Base-by-base conservation (phyloP, 345 rosid species). In the Balakata baccata region DNA sequence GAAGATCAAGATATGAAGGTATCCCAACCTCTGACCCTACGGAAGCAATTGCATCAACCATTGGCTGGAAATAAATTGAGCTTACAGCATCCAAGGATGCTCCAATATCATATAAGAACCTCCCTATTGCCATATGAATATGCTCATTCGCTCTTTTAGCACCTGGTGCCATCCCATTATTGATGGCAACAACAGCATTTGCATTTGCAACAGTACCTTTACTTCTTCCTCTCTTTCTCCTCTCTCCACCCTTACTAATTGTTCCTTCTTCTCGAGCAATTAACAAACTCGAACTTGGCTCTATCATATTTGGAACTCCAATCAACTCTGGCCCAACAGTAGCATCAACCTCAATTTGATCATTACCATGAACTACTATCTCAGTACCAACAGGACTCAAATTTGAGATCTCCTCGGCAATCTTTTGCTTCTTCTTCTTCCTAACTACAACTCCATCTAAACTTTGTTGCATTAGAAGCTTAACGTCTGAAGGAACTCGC, bases 91-190 rank as follows among this genome's bases (percentile, higher is more conserved):
- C 73, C 37, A 82, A 50, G 73, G 90, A 86, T 16, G 91, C 98
- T 51, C 98, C 96, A 45, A 90, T 86, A 78, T 89, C 96, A 66
- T 81, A 89, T 69, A 94, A 72, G 72, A 92, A 90, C 85, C 85
- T 63, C 53, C 92, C 98, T 29, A 88, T 66, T 0, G 92, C 90
- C 86, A 85, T 77, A 76, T 83, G 86, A 64, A 84, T 63, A 13
- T 76, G 58, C 47, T 83, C 80, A 49, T 84, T 80, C n/a, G 70
- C 79, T 23, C 78, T 80, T 71, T 87, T 84, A 11, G 77, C 63
- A 78, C 74, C 84, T 49, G 77, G 69, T 38, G 56, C 71, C 50
- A 22, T 60, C 51, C 57, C 66, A 53, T 65, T 68, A 60, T 63
- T 18, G 22, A 75, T 52, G 68, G 46, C 53, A 71, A 64, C 76